Evolutionary conservation across 345 rosid species (phyloP).

Genomic region (Corchorus capsularis): DNA sequence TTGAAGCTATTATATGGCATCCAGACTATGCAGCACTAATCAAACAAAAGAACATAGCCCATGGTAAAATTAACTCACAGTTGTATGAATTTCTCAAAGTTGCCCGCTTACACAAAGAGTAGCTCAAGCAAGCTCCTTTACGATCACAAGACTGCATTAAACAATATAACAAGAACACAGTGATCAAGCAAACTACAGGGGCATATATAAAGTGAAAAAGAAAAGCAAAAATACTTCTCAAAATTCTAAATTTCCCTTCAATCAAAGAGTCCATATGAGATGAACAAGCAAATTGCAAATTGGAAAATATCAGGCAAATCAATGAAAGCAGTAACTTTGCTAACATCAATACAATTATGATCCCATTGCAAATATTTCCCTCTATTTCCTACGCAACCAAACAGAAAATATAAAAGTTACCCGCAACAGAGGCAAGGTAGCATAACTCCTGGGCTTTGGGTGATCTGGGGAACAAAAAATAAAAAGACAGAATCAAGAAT

Average conservation of each 20-base stretch:
- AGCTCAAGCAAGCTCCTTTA: conserved; percentile 33
- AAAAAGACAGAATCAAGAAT: not conserved
- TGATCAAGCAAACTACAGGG: not conserved
- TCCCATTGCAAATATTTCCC: not conserved
- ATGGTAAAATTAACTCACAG: conserved; percentile 43
- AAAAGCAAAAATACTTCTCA: not conserved
- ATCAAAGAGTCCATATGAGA: not conserved
- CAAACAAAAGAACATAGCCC: not conserved
- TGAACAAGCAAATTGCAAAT: not conserved
- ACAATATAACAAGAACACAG: conserved; percentile 15
- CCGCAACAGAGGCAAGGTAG: conserved; percentile 37
- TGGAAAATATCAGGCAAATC: not conserved
- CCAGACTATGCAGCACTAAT: not conserved
- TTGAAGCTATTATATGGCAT: not conserved
- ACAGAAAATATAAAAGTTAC: conserved; percentile 29
- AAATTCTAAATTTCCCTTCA: not conserved
- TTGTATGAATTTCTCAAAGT: conserved; percentile 33
- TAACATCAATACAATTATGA: too few species aligned
- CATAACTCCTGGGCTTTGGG: conserved; percentile 31
- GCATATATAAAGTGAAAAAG: not conserved
- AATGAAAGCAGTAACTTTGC: not conserved
- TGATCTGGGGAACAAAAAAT: conserved; percentile 32
- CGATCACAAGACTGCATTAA: conserved; percentile 39
- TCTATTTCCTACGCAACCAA: conserved; percentile 22
- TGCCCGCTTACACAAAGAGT: conserved; percentile 23